Evolutionary conservation across 176 grass and related monocot species (phyloP), one percentile per base, ranked within the genome.

Genomic region (Cymbopogon citratus): DNA sequence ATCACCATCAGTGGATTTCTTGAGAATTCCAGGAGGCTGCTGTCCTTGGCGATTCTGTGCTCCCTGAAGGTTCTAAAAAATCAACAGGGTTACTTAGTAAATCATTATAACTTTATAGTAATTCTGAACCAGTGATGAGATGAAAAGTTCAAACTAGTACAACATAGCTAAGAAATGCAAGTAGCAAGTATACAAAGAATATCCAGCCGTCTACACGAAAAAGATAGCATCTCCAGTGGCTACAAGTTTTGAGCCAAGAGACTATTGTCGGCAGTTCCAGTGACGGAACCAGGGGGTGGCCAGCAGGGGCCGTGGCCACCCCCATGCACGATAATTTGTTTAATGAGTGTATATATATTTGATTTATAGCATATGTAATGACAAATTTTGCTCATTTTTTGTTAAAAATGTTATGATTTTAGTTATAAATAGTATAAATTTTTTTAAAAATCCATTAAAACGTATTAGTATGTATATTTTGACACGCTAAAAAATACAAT

Each of bases 21-120:
- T 95, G 77, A 91, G 77, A 86, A 94, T 90, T 86, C 91, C 93
- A 70, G 80, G 14, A 77, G 92, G 86, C 45, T 78, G 89, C 28
- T 99, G 92, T 49, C 89, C 92, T 77, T 83, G 97, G 12, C 91
- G 86, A 88, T 83, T 90, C 73, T 90, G 87, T 34, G 74, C 83
- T 83, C 96, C 96, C 85, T 99, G 80, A 64, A 64, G 39, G 13
- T 23, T 48, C 68, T 78, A 33, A 0, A 13, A 83, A 75, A 61
- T 72, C 21, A 83, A 69, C 15, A 64, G 11, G 3, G 18, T 75
- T 66, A 68, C 18, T 69, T 27, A 46, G 21, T 5, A 8, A 65
- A 9, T 67, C 66, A 76, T 66, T 34, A 57, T n/a, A 66, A 39
- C 12, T 46, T 33, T 21, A 24, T 78, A 76, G 45, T 63, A 68